These are phyloP conservation scores for Pascua guehoae DNA, from an alignment of 1,284 basidiomycete species.

Conservation along the genomic window DNA sequence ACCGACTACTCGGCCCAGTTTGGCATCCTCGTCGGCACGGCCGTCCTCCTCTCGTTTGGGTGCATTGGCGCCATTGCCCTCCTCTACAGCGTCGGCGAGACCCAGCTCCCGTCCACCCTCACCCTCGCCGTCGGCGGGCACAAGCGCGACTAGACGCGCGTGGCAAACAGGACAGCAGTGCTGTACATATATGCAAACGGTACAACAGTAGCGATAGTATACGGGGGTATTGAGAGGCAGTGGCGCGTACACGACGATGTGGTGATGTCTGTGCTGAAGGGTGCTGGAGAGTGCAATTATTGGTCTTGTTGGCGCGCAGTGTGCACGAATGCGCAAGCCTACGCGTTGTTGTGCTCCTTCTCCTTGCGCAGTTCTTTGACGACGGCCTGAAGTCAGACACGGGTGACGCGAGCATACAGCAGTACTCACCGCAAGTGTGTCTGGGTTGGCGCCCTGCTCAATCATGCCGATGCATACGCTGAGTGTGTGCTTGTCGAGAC, in stretches of 20 bases:
- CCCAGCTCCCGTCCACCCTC: constrained; percentile 46
- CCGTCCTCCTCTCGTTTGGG: constrained; percentile 30
- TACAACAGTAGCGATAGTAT: constrained; percentile 7
- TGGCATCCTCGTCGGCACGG: constrained; percentile 41
- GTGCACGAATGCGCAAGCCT: neutral
- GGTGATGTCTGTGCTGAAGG: too few relatives aligned
- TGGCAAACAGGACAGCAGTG: constrained; percentile 1
- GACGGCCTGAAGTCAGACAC: constrained; percentile 20
- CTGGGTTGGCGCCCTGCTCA: constrained; percentile 46
- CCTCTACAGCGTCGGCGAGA: constrained; percentile 40
- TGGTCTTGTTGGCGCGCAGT: too few relatives aligned
- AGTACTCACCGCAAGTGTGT: constrained; percentile 42
- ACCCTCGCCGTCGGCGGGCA: constrained; percentile 40
- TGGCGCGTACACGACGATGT: too few relatives aligned
- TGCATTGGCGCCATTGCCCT: constrained; percentile 34
- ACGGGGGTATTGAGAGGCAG: neutral
- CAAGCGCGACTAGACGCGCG: constrained; percentile 30
- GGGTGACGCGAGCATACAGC: too few relatives aligned
- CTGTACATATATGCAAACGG: constrained; percentile 5
- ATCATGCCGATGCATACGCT: constrained; percentile 48
- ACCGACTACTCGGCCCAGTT: constrained; percentile 28
- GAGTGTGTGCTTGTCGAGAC: constrained; percentile 45
- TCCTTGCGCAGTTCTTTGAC: constrained; percentile 28
- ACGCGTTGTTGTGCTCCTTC: constrained; percentile 7
- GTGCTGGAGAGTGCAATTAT: too few relatives aligned